Base-by-base conservation (phyloP, 495 filamentous ascomycete genomes). In the Xylaria flabelliformis region DNA sequence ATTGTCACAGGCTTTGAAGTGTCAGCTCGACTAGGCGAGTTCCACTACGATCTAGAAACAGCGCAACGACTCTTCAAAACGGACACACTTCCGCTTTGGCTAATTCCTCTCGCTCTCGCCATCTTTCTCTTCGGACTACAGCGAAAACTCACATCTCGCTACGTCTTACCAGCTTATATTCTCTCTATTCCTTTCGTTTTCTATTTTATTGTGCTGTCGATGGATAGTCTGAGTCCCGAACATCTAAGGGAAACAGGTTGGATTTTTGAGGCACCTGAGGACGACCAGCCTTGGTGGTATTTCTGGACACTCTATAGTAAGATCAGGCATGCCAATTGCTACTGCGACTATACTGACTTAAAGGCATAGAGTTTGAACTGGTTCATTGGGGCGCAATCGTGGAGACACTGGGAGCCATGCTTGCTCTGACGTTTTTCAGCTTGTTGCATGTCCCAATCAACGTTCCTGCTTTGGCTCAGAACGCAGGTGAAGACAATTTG, bases 361-460 rank as follows among this genome's bases (percentile, higher is more conserved):
- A 79, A 39, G 69, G 17, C 65, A 34, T 73, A 94, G 92, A 93
- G 75, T 92, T 96, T 73, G 80, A 88, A 24, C 83, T 88, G 19
- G 90, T 95, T 4, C 87, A 97, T 76, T 97, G 93, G 92, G 82
- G 82, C 26, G 96, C 97, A 29, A 86, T 99, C 70, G 79, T 85
- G 32, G 90, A 92, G 66, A 94, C 91, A 0, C 86, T 97, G 26
- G 96, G 97, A 0, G 94, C 97, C 13, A 98, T 98, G 95, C 92
- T 98, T 79, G 96, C 97, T 2, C 82, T 99, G 69, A 97, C 97
- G 0, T 98, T 99, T 85, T 99, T 99, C 78, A 95, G 95, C 53
- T 90, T 99, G 56, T 88, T 99, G 15, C 97, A 99, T 79, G 96
- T 98, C 9, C 97, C 96, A 0, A 99, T 99, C 81, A 98, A 99